Evolutionary conservation across 345 rosid genomes (phyloP).

Genomic region (Rhizophora apiculata): DNA sequence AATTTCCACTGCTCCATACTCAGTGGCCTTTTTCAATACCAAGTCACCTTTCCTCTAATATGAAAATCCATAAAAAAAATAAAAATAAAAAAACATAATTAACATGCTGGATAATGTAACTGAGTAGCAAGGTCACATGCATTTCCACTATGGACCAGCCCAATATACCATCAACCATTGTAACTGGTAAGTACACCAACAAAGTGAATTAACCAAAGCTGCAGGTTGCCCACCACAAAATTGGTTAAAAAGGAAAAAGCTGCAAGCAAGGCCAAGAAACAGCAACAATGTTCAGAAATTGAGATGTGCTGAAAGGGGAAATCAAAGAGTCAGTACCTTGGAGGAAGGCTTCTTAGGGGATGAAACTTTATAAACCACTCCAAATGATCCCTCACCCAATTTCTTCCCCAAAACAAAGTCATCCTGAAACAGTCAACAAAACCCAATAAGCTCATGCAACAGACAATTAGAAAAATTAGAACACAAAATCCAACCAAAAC

Average conservation of each 20-base stretch:
- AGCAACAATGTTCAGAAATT: not conserved
- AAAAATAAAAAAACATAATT: constrained; percentile 2
- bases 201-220: constrained; percentile 14
- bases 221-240: not conserved
- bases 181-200: not conserved
- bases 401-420: constrained; percentile 93
- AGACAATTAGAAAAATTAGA: not conserved
- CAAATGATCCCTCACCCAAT: constrained; percentile 95
- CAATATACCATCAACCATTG: not conserved
- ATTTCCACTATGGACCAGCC: not conserved
- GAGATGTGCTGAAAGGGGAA: not conserved
- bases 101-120: not conserved
- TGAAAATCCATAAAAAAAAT: not conserved
- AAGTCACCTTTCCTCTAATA: constrained; percentile 64
- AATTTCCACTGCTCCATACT: constrained; percentile 92
- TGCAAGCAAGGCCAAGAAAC: constrained; percentile 5
- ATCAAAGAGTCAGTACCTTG: constrained; percentile 44
- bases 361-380: constrained; percentile 77
- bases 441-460: constrained; percentile 1
- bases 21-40: constrained; percentile 94
- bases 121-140: not conserved
- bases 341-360: constrained; percentile 60
- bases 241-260: not conserved
- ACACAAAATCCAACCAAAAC: not conserved
- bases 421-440: constrained; percentile 53